Percentiles rank a stretch among this genome's conserved stretches.
Evolutionary conservation across 2,329 filamentous ascomycete genomes (phyloP).

Genomic region (Ophiostoma pallidulum): DNA sequence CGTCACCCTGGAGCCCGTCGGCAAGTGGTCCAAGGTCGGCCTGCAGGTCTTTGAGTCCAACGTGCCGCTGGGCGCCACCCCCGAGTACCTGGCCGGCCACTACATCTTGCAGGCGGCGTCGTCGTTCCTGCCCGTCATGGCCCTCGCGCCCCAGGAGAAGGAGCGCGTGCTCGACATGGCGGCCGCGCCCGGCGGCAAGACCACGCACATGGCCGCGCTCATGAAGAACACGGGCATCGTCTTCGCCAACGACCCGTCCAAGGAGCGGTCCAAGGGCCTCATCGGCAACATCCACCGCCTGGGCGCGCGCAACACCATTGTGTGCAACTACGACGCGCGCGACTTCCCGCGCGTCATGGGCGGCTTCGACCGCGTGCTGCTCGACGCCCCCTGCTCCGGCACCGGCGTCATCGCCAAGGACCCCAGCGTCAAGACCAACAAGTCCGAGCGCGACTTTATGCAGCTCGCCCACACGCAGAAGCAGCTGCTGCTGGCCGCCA

Average conservation of each 20-base stretch:
- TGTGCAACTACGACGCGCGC: conserved; percentile 89
- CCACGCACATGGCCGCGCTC: conserved; percentile 87
- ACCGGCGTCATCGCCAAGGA: conserved; percentile 98
- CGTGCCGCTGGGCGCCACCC: conserved; percentile 80
- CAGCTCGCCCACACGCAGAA: conserved; percentile 90
- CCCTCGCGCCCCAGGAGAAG: conserved; percentile 83
- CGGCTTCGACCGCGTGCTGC: conserved; percentile 87
- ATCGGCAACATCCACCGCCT: conserved; percentile 97
- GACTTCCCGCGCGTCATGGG: conserved; percentile 93
- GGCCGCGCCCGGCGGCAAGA: conserved; percentile 90
- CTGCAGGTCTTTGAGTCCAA: conserved; percentile 91
- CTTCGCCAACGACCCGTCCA: conserved; percentile 94
- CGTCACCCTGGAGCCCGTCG: conserved; percentile 90
- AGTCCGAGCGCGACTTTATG: conserved; percentile 91
- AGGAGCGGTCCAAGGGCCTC: conserved; percentile 85
- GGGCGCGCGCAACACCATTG: conserved; percentile 85
- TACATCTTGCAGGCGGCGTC: conserved; percentile 97
- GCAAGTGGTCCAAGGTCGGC: conserved; percentile 98
- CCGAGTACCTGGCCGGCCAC: conserved; percentile 93
- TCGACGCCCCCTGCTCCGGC: conserved; percentile 92
- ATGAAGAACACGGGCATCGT: conserved; percentile 97
- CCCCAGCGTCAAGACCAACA: conserved; percentile 94
- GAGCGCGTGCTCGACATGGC: conserved; percentile 92
- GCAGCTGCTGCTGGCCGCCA: conserved; percentile 82
- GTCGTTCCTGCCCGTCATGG: conserved; percentile 96